Percentiles rank a stretch among this genome's conserved stretches.
Evolutionary conservation across 306 rosid species (phyloP).

Genomic region (Coriaria nepalensis): DNA sequence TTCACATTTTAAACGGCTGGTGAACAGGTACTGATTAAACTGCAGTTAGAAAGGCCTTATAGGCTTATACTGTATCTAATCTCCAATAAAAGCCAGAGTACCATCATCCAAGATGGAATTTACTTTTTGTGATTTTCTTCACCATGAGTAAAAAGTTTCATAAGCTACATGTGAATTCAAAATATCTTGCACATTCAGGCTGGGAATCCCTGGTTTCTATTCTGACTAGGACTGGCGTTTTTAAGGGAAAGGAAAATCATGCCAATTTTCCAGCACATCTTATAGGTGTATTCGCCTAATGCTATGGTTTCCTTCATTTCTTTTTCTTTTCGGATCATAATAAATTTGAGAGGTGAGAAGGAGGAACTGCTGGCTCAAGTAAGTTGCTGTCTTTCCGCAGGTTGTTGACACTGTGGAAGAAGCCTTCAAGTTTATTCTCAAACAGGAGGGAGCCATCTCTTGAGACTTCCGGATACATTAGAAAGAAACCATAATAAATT

Average conservation of each 20-base stretch:
- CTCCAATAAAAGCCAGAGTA: too few species aligned
- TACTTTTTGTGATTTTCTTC: not conserved
- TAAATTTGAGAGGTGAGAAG: not conserved
- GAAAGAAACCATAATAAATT: too few species aligned
- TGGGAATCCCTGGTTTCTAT: constrained; percentile 94
- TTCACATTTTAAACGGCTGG: constrained; percentile 72
- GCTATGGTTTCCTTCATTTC: not conserved
- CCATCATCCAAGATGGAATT: not conserved
- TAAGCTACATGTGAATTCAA: not conserved
- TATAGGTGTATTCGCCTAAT: constrained; percentile 2
- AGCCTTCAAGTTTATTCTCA: constrained; percentile 26
- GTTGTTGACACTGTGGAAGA: constrained; percentile 28
- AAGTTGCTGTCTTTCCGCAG: constrained; percentile 8
- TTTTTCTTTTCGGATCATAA: not conserved
- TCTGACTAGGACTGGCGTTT: constrained; percentile 84
- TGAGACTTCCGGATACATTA: too few species aligned
- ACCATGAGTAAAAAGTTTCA: not conserved
- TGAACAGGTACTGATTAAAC: constrained; percentile 39
- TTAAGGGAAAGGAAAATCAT: constrained; percentile 76
- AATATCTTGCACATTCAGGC: constrained; percentile 35
- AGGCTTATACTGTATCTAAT: not conserved
- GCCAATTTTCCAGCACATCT: constrained; percentile 28
- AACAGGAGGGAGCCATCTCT: constrained; percentile 12
- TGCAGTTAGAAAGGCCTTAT: not conserved
- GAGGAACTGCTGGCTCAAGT: not conserved